Evolutionary conservation across 164 flowering plant genomes (phyloP).

Genomic region (Umbilicus rupestris): DNA sequence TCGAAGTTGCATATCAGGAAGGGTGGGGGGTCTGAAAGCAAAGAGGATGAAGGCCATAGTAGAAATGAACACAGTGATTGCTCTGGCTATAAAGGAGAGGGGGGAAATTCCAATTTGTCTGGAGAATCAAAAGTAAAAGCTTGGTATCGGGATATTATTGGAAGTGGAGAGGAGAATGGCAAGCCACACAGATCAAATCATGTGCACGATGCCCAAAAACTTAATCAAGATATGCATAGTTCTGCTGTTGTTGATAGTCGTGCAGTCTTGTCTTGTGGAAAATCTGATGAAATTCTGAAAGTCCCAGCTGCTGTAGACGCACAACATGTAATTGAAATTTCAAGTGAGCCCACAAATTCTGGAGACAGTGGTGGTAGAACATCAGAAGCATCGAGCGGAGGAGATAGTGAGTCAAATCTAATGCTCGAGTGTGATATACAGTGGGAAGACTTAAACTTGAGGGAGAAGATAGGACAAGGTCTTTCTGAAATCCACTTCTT

Average conservation of each 20-base stretch:
- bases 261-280: neutral
- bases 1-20: conserved; percentile 35
- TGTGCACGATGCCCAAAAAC: conserved; percentile 10
- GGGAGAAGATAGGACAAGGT: conserved; percentile 75
- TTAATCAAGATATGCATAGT: conserved; percentile 2
- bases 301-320: conserved; percentile 20
- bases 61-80: conserved; percentile 15
- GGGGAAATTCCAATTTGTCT: conserved; percentile 7
- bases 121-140: conserved; percentile 14
- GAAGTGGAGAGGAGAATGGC: conserved; percentile 9
- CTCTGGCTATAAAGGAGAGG: conserved; percentile 11
- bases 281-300: conserved; percentile 8
- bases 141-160: conserved; percentile 8
- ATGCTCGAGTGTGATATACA: conserved; percentile 38
- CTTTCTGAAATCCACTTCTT: conserved; percentile 3
- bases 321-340: conserved; percentile 14
- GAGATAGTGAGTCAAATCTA: conserved; percentile 25
- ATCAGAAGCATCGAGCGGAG: conserved; percentile 28
- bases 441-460: conserved; percentile 63
- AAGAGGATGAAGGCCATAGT: conserved; percentile 15
- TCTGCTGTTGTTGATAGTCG: neutral
- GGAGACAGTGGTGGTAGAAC: conserved; percentile 26
- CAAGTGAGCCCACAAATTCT: conserved; percentile 20
- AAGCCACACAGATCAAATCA: conserved; percentile 10
- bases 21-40: conserved; percentile 14